Evolutionary conservation across 164 flowering plant genomes (phyloP).

Genomic region (Vitis rotundifolia): DNA sequence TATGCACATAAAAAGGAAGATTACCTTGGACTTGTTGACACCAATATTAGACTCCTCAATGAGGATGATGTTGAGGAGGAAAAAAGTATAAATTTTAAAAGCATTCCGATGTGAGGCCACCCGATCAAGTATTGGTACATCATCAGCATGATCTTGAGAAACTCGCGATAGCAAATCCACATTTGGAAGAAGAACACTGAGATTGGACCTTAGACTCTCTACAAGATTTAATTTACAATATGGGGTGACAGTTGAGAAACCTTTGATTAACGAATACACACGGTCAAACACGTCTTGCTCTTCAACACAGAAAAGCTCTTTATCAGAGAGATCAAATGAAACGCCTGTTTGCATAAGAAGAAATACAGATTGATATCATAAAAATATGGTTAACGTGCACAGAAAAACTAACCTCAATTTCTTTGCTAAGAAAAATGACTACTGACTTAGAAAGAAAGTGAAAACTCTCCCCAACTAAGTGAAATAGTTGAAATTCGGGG

Average conservation of each 20-base stretch:
- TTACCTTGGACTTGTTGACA: constrained; percentile 54
- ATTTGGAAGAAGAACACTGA: constrained; percentile 87
- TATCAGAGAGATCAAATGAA: constrained; percentile 91
- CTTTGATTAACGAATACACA: constrained; percentile 65
- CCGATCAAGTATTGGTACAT: constrained; percentile 39
- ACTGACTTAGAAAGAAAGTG: too few species aligned
- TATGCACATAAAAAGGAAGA: background rate
- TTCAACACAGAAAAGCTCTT: constrained; percentile 82
- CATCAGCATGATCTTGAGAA: constrained; percentile 32
- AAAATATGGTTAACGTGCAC: too few species aligned
- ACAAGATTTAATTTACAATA: constrained; percentile 65
- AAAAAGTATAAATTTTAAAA: constrained; percentile 83
- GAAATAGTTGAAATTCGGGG: too few species aligned
- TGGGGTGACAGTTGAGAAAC: constrained; percentile 47
- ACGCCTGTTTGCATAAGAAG: constrained; percentile 43
- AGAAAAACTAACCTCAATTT: too few species aligned
- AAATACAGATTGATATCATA: too few species aligned
- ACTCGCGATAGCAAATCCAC: constrained; percentile 70
- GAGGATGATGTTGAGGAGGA: constrained; percentile 55
- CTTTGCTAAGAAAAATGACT: too few species aligned
- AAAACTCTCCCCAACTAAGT: too few species aligned
- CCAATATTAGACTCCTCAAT: constrained; percentile 51
- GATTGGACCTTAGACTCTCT: constrained; percentile 84
- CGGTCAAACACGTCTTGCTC: constrained; percentile 91
- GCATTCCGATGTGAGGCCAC: constrained; percentile 78